These are phyloP conservation scores for Mycocentrospora acerina DNA, from an alignment of 2,329 filamentous ascomycete genomes.

Conservation along the genomic window DNA sequence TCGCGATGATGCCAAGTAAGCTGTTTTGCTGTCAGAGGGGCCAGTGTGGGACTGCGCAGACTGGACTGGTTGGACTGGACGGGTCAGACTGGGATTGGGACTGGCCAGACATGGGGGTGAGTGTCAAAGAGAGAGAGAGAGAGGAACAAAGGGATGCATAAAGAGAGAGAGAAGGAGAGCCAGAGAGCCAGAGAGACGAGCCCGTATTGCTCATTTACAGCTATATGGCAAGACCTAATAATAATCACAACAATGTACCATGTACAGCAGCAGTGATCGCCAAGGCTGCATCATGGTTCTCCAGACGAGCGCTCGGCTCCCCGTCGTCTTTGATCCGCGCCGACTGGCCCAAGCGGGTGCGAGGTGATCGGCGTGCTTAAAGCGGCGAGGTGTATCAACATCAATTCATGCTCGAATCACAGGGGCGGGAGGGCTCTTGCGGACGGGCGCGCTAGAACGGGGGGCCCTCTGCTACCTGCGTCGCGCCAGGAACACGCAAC, in stretches of 20 bases:
- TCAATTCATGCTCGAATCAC: slow-evolving; percentile 24
- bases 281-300: slow-evolving; percentile 19
- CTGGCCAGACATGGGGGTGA: no score
- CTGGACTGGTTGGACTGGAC: no score
- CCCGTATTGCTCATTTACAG: slow-evolving; percentile 16
- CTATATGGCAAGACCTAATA: no score
- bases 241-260: no score
- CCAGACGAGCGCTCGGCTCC: slow-evolving; percentile 27
- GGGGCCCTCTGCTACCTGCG: slow-evolving; percentile 12
- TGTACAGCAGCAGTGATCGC: slow-evolving; percentile 32
- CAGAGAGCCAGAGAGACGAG: no score
- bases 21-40: slow-evolving; percentile 12
- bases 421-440: slow-evolving; percentile 10
- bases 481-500: slow-evolving; percentile 29
- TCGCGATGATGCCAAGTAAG: slow-evolving; percentile 32
- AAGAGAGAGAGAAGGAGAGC: no score
- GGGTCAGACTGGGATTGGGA: no score
- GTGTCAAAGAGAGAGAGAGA: no score
- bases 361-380: slow-evolving; percentile 25
- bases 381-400: slow-evolving; percentile 13
- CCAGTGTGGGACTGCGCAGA: no score
- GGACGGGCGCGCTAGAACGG: slow-evolving; percentile 15
- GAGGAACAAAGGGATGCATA: no score
- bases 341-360: slow-evolving; percentile 18
- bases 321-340: slow-evolving; percentile 23